These are phyloP conservation scores for Karstenula rhodostoma DNA, from an alignment of 2,329 filamentous ascomycete species.

Conservation along the genomic window DNA sequence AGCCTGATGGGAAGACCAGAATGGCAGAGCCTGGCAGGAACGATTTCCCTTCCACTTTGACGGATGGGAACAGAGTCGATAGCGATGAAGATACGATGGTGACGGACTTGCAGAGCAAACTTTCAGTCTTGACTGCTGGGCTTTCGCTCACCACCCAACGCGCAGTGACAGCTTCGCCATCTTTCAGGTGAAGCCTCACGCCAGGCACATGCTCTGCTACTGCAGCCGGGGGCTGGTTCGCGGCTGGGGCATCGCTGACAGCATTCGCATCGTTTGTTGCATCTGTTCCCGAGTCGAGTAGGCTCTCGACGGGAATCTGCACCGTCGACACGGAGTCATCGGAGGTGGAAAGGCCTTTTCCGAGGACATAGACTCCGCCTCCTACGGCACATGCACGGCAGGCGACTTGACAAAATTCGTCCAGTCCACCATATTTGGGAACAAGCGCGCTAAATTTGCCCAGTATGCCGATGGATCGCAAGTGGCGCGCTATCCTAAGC, in stretches of 20 bases:
- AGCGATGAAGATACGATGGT: slow-evolving; percentile 74
- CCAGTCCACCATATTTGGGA: slow-evolving; percentile 90
- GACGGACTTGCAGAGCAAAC: slow-evolving; percentile 66
- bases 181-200: slow-evolving; percentile 62
- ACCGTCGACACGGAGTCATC: slow-evolving; percentile 4
- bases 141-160: slow-evolving; percentile 61
- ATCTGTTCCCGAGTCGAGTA: slow-evolving; percentile 12
- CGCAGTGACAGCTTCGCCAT: slow-evolving; percentile 65
- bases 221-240: background rate
- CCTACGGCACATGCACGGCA: slow-evolving; percentile 92
- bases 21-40: slow-evolving; percentile 78
- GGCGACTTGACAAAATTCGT: slow-evolving; percentile 89
- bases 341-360: slow-evolving; percentile 64
- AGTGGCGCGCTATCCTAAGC: slow-evolving; percentile 76
- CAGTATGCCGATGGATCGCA: slow-evolving; percentile 86
- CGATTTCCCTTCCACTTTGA: slow-evolving; percentile 72
- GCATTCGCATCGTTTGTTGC: slow-evolving; percentile 15
- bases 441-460: slow-evolving; percentile 91
- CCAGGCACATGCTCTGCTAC: slow-evolving; percentile 10
- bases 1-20: slow-evolving; percentile 69
- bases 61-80: slow-evolving; percentile 68
- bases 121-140: slow-evolving; percentile 15
- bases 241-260: background rate
- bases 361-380: slow-evolving; percentile 88
- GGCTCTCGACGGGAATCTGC: slow-evolving; percentile 1